Evolutionary conservation across 2,329 filamentous ascomycete genomes (phyloP).

Genomic region (Talaromyces pinophilus): DNA sequence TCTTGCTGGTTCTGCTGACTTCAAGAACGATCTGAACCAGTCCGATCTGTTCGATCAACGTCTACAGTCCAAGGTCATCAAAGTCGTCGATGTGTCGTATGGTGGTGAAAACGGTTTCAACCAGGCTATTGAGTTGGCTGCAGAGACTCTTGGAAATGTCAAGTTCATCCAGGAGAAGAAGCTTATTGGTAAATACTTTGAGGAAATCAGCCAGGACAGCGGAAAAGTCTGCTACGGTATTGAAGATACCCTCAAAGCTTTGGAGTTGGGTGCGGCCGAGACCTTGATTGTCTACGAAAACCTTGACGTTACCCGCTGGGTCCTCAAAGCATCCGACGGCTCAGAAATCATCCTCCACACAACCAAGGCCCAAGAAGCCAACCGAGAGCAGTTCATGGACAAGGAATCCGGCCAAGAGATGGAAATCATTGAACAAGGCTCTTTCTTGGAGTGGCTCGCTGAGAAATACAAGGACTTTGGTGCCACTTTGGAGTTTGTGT

Average conservation of each 20-base stretch:
- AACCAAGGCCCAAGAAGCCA: conserved; percentile 78
- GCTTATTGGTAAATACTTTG: conserved; percentile 97
- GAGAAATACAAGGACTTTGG: conserved; percentile 99
- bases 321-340: conserved; percentile 76
- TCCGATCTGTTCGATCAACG: conserved; percentile 97
- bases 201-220: conserved; percentile 97
- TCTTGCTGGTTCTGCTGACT: conserved; percentile 94
- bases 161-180: conserved; percentile 99
- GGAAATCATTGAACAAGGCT: conserved; percentile 83
- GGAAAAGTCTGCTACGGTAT: conserved; percentile 98
- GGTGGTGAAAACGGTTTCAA: conserved; percentile 99
- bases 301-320: conserved; percentile 89
- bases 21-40: conserved; percentile 98
- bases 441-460: conserved; percentile 99
- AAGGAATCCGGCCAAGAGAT: conserved; percentile 96
- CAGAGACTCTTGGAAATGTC: conserved; percentile 96
- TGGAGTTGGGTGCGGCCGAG: conserved; percentile 94
- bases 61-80: conserved; percentile 93
- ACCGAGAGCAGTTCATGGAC: conserved; percentile 87
- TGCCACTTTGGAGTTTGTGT: conserved; percentile 93
- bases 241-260: conserved; percentile 93
- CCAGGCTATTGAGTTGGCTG: conserved; percentile 93
- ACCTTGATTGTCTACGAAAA: conserved; percentile 97
- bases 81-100: conserved; percentile 98
- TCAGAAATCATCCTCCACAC: conserved; percentile 77